A percentile compares a stretch with the other conserved stretches of the same genome.
Evolutionary conservation across 305 asterid genomes (phyloP).

Genomic region (Fraxinus xanthoxyloides): DNA sequence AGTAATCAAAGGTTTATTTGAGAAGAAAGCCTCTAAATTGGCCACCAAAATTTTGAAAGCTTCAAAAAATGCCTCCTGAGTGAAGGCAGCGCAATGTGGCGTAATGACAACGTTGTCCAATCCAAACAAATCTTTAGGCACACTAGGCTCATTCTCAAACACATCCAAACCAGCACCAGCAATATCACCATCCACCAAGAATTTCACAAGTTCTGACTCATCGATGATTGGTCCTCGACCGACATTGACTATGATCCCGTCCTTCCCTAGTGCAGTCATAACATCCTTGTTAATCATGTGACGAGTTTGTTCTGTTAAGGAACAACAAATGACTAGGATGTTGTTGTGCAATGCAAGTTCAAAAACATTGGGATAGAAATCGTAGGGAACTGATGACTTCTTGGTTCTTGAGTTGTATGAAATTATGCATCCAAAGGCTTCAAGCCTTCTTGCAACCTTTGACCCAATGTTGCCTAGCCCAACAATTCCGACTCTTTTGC

Average conservation of each 20-base stretch:
- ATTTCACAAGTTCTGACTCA: conserved; percentile 49
- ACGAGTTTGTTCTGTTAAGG: conserved; percentile 25
- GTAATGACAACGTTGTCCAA: conserved; percentile 35
- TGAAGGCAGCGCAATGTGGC: conserved; percentile 34
- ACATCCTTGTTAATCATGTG: conserved; percentile 31
- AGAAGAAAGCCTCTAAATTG: conserved; percentile 60
- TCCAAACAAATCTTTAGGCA: conserved; percentile 37
- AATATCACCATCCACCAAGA: conserved; percentile 39
- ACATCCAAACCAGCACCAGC: conserved; percentile 79
- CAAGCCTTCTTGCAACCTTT: conserved; percentile 33
- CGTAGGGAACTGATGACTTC: conserved; percentile 22
- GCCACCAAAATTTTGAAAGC: conserved; percentile 35
- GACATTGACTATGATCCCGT: conserved; percentile 32
- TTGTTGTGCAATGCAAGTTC: conserved; percentile 33
- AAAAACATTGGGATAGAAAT: conserved; percentile 13
- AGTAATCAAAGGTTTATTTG: conserved; percentile 39
- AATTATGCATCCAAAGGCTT: conserved; percentile 35
- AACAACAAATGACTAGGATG: conserved; percentile 27
- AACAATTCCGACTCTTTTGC: conserved; percentile 36
- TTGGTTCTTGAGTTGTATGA: conserved; percentile 34
- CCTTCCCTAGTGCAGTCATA: conserved; percentile 30
- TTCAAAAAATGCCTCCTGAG: conserved; percentile 35
- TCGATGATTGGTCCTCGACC: conserved; percentile 43
- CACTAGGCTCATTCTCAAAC: conserved; percentile 59
- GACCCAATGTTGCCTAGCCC: conserved; percentile 36